phyloP scores from a whole-genome alignment of 2,329 filamentous ascomycete genomes.

The Colletotrichum tabaci region DNA sequence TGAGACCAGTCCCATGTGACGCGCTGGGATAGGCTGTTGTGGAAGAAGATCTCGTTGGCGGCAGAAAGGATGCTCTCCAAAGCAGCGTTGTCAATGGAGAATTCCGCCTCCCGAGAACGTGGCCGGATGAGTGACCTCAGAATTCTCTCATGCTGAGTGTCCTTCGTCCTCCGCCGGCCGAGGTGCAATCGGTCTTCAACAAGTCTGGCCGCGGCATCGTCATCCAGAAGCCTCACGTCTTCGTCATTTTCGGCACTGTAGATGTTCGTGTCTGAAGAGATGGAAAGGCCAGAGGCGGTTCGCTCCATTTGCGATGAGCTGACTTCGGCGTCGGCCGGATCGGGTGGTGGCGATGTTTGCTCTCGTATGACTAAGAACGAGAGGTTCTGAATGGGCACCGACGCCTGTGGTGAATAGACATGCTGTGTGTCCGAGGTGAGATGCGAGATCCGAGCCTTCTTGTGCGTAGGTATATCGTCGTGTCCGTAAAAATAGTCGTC shows the following conservation, averaged over 20 bases:
- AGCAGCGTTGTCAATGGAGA: slow-evolving; percentile 70
- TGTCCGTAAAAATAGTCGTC: slow-evolving; percentile 48
- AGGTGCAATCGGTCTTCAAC: slow-evolving; percentile 64
- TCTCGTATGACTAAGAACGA: slow-evolving; percentile 59
- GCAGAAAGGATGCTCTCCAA: slow-evolving; percentile 72
- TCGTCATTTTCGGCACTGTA: slow-evolving; percentile 47
- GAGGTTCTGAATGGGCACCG: slow-evolving; percentile 51
- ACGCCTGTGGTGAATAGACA: slow-evolving; percentile 42
- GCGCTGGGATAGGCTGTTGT: slow-evolving; percentile 67
- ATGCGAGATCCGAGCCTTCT: slow-evolving; percentile 32
- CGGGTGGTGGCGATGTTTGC: slow-evolving; percentile 47
- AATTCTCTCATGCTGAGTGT: slow-evolving; percentile 71
- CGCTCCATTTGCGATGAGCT: slow-evolving; percentile 58
- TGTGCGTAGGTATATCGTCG: slow-evolving; percentile 44
- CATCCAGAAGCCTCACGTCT: slow-evolving; percentile 58
- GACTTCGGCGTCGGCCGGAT: slow-evolving; percentile 36
- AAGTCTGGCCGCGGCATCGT: slow-evolving; percentile 63
- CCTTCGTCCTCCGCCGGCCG: slow-evolving; percentile 60
- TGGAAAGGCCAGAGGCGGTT: slow-evolving; percentile 65
- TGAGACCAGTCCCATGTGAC: slow-evolving; percentile 76
- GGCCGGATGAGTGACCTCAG: slow-evolving; percentile 71
- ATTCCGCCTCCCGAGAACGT: slow-evolving; percentile 61
- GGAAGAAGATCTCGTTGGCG: slow-evolving; percentile 75
- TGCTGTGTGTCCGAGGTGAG: slow-evolving; percentile 3
- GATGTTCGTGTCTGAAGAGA: slow-evolving; percentile 58